A percentile compares a stretch with the other conserved stretches of the same genome.
Evolutionary conservation across 2,329 filamentous ascomycete genomes (phyloP).

Genomic region (Hypoxylon sp.): DNA sequence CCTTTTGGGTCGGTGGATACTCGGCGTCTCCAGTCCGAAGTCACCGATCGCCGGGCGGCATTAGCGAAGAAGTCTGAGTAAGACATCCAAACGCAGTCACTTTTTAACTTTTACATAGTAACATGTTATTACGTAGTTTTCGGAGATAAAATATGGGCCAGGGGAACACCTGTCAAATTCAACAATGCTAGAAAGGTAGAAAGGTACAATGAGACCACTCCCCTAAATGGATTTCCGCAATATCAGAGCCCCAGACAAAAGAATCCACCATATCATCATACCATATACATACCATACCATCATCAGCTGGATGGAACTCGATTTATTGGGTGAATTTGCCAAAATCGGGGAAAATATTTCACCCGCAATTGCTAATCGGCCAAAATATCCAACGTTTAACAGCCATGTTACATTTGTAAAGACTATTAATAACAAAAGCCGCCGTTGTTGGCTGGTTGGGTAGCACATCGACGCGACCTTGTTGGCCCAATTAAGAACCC

Average conservation of each 20-base stretch:
- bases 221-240: not conserved
- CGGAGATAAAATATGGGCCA: not conserved
- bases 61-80: not conserved
- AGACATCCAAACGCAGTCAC: not conserved
- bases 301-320: not conserved
- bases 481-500: slow-evolving; percentile 12
- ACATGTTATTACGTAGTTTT: not conserved
- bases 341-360: not conserved
- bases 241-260: not conserved
- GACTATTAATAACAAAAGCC: not conserved
- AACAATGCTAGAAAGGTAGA: not conserved
- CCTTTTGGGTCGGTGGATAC: not conserved
- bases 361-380: slow-evolving; percentile 3
- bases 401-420: not conserved
- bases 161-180: not conserved
- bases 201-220: not conserved
- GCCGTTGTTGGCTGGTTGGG: not conserved
- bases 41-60: not conserved
- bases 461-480: slow-evolving; percentile 14
- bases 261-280: not conserved
- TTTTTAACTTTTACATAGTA: no score
- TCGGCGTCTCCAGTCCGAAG: not conserved
- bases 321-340: not conserved
- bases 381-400: not conserved
- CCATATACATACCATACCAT: no score